Evolutionary conservation across 495 filamentous ascomycete species (phyloP).

Genomic region (Saxophila tyrrhenica): DNA sequence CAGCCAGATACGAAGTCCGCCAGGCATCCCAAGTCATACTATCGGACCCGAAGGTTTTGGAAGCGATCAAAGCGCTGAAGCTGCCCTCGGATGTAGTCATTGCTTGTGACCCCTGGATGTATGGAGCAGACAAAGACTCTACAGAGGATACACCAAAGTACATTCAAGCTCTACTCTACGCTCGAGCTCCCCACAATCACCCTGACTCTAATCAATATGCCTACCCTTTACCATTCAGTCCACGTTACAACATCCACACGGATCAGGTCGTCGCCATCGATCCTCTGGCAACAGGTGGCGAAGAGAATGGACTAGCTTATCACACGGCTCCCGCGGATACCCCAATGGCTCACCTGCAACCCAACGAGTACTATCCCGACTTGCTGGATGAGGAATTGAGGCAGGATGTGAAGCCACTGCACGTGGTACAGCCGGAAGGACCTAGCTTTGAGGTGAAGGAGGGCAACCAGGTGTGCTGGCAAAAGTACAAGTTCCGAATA

Average conservation of each 20-base stretch:
- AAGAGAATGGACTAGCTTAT: conserved; percentile 10
- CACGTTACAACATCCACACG: conserved; percentile 6
- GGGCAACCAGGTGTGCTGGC: conserved; percentile 24
- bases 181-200: conserved; percentile 4
- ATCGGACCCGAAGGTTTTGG: conserved; percentile 2
- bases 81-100: conserved; percentile 8
- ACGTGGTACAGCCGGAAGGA: conserved; percentile 26
- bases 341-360: conserved; percentile 10
- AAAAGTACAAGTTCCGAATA: conserved; percentile 38
- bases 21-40: conserved; percentile 7
- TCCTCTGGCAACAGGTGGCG: conserved; percentile 10
- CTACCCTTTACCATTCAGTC: conserved; percentile 11
- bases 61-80: conserved; percentile 10
- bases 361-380: conserved; percentile 18
- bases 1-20: conserved; percentile 2
- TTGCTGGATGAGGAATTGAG: not conserved
- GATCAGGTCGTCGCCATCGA: conserved; percentile 11
- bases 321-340: conserved; percentile 1
- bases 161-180: conserved; percentile 9
- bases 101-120: conserved; percentile 15
- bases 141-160: conserved; percentile 10
- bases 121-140: conserved; percentile 12
- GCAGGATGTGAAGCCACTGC: conserved; percentile 28
- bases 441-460: conserved; percentile 23
- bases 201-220: conserved; percentile 14